phyloP scores from a whole-genome alignment of 495 filamentous ascomycete genomes.

The Podospora fimiseda region DNA sequence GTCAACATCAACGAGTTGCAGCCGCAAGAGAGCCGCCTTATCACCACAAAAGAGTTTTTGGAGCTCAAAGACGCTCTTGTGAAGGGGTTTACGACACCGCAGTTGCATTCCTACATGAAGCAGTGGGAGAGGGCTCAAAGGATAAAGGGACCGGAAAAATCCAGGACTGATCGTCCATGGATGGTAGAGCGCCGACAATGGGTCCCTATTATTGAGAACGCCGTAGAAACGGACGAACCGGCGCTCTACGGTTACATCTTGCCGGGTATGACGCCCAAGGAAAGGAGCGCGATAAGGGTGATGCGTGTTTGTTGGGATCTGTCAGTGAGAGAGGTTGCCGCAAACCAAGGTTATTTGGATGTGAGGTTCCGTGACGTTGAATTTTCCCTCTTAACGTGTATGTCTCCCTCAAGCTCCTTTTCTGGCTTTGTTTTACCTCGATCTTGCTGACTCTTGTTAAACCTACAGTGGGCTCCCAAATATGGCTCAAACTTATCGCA shows the following conservation, averaged over 20 bases:
- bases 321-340: slow-evolving; percentile 22
- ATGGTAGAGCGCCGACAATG: slow-evolving; percentile 25
- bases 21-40: slow-evolving; percentile 24
- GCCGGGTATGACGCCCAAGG: slow-evolving; percentile 21
- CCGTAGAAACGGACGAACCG: slow-evolving; percentile 4
- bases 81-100: slow-evolving; percentile 36
- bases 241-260: slow-evolving; percentile 23
- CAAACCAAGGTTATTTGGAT: slow-evolving; percentile 26
- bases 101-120: slow-evolving; percentile 36
- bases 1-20: slow-evolving; percentile 39
- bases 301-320: slow-evolving; percentile 40
- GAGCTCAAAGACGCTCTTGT: slow-evolving; percentile 31
- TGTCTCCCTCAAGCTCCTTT: slow-evolving; percentile 11
- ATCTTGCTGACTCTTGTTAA: background rate
- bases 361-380: slow-evolving; percentile 26
- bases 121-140: slow-evolving; percentile 5
- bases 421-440: background rate
- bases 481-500: slow-evolving; percentile 26
- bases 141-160: background rate
- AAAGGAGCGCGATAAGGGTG: slow-evolving; percentile 30
- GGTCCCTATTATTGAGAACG: slow-evolving; percentile 19
- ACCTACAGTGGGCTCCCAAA: slow-evolving; percentile 27
- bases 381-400: slow-evolving; percentile 36
- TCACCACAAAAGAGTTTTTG: slow-evolving; percentile 33
- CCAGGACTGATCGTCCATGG: slow-evolving; percentile 19